phyloP scores from a whole-genome alignment of 306 rosid species.

The Prunus padus region DNA sequence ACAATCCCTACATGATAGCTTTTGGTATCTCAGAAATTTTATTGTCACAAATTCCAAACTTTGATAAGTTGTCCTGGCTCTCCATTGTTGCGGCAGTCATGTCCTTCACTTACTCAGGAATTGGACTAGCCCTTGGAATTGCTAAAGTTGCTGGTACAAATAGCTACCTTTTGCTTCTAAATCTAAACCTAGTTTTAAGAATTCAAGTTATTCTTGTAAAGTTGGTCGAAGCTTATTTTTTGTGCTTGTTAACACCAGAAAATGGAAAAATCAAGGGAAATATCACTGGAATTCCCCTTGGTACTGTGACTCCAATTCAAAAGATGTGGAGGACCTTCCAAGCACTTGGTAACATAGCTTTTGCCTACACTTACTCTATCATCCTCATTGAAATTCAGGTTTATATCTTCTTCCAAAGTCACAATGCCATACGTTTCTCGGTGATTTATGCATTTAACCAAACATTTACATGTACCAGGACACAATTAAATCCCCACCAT shows the following conservation, averaged over 20 bases:
- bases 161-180: not conserved
- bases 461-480: conserved; percentile 40
- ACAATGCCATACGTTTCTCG: not conserved
- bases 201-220: not conserved
- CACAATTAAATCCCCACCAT: conserved; percentile 59
- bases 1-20: conserved; percentile 21
- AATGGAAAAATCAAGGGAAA: conserved; percentile 48
- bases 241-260: conserved; percentile 32
- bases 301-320: conserved; percentile 53
- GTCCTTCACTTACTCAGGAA: conserved; percentile 31
- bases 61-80: conserved; percentile 25
- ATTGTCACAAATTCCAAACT: conserved; percentile 24
- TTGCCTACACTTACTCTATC: conserved; percentile 81
- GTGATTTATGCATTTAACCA: not conserved
- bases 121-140: conserved; percentile 31
- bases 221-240: conserved; percentile 6
- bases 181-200: not conserved
- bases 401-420: not conserved
- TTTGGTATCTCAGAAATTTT: conserved; percentile 23
- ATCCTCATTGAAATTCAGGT: conserved; percentile 93
- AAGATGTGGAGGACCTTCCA: conserved; percentile 78
- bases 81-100: conserved; percentile 29
- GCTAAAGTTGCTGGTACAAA: conserved; percentile 26
- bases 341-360: conserved; percentile 87
- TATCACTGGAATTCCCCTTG: conserved; percentile 54